These are phyloP conservation scores for Gynostemma pentaphyllum DNA, from an alignment of 306 rosid genomes.

Conservation along the genomic window DNA sequence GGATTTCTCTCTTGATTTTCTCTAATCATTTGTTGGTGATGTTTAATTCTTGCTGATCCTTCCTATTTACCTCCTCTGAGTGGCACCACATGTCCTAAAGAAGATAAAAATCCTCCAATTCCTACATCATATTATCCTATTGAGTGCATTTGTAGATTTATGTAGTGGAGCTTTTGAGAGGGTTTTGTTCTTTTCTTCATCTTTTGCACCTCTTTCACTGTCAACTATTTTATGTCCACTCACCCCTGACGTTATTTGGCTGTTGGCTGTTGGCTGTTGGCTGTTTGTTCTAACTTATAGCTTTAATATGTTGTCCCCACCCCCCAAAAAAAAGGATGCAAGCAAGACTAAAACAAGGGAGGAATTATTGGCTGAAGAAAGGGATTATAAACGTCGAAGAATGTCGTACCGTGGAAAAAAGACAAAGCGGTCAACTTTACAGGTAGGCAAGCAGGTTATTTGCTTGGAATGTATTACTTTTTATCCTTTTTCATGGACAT, in stretches of 20 bases:
- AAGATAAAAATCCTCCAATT: not conserved
- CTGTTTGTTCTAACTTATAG: not conserved
- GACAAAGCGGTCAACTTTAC: constrained; percentile 47
- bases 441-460: constrained; percentile 37
- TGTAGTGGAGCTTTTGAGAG: not conserved
- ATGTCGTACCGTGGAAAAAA: constrained; percentile 97
- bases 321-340: constrained; percentile 29
- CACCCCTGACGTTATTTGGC: not conserved
- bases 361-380: constrained; percentile 87
- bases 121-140: not conserved
- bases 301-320: not conserved
- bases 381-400: constrained; percentile 91
- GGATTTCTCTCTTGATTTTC: not conserved
- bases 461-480: not conserved
- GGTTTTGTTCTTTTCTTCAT: not conserved
- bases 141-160: not conserved
- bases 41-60: not conserved
- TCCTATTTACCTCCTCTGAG: not conserved
- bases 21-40: not conserved
- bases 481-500: not conserved
- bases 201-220: not conserved
- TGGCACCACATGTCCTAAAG: not conserved
- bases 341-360: constrained; percentile 58
- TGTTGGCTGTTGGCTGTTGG: too few relatives aligned
- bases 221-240: not conserved